Evolutionary conservation across 2,329 filamentous ascomycete genomes (phyloP), one percentile per base, ranked within the genome.

Genomic region (Colletotrichum australisinense): DNA sequence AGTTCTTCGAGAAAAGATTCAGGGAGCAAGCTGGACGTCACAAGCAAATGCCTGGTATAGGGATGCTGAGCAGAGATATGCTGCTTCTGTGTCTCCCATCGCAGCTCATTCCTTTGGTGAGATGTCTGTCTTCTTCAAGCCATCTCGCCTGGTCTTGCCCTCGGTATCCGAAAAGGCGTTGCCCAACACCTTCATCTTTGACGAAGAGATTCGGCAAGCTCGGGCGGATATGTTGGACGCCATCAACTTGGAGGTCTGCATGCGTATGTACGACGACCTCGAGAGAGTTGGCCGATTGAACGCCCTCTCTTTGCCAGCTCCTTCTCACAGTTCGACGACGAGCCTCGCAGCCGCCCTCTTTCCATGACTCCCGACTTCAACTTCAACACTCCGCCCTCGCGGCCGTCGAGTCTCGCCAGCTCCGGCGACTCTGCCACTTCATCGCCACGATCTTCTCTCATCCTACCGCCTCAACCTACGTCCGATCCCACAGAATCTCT

Each of bases 1-100:
- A 93, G 65, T 97, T 97, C 81, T 96, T 98, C 79, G 85, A 91
- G 74, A 93, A 93, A 93, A 93, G 80, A 93, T 98, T 19, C 84
- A 88, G 52, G 88, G 28, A 85, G 89, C 49, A 90, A 90, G 79
- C 85, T 95, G 75, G 88, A 92, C 73, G 86, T 92, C 38, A 83
- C 83, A 87, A 35, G 90, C 93, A 2, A 88, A 88, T 76, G 81
- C 84, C 14, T 96, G 94, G 94, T 95, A 93, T 79, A 82, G 84
- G 69, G 82, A 83, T 11, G 84, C 86, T n/a, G 81, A 83, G 72
- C 83, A 78, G 74, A 78, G 82, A 53, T 83, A 81, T 78, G 81
- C 81, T 67, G 76, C 78, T 72, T 75, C 78, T 75, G 78, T 80
- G 75, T 82, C 82, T 28, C 35, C 76, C 69, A 76, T 78, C 63